Evolutionary conservation across 495 filamentous ascomycete genomes (phyloP), one percentile per base, ranked within the genome.

Genomic region (Penicillium cinerascens): DNA sequence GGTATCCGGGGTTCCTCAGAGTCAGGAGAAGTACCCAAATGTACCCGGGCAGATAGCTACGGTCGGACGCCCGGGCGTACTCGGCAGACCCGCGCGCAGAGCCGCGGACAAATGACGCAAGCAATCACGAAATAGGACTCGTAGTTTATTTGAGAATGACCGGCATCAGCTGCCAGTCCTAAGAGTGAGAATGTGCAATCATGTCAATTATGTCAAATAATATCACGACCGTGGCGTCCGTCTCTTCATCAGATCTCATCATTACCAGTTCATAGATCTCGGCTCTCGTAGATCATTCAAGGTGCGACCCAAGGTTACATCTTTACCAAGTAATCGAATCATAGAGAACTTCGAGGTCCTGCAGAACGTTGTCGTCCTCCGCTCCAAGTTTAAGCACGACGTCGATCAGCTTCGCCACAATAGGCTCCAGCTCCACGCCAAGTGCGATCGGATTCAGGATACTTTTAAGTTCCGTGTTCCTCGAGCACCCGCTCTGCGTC

Each of bases 351-450:
- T 35, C 20, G 2, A 66, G 18, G 39, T 70, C 47, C 25, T 51
- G 40, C 56, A 54, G 51, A 5, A 68, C 38, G 13, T 61, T 63
- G 0, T 49, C 27, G 20, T 70, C 67, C 13, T 49, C 23, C 10
- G 49, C 41, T 3, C 65, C 65, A 25, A 58, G 13, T 1, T 44
- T 29, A 0, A 29, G 13, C 10, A 70, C 42, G 9, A 53, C 63
- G 11, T 68, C 49, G 26, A 68, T 35, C 21, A 70, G 37, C 42
- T 59, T 56, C 21, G 42, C 22, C 10, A 68, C 37, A 25, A 68
- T 44, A 25, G 65, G 65, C 56, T 70, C 67, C n/a, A 70, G 49
- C 13, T 55, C 41, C 1, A 49, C 45, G 1, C 65, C 67, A n/a
- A 70, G 45, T 8, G 63, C 60, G 45, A 68, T 33, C 2, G 63